phyloP scores from a whole-genome alignment of 1,139 yeast genomes.

The Saccharomyces hybrid region DNA sequence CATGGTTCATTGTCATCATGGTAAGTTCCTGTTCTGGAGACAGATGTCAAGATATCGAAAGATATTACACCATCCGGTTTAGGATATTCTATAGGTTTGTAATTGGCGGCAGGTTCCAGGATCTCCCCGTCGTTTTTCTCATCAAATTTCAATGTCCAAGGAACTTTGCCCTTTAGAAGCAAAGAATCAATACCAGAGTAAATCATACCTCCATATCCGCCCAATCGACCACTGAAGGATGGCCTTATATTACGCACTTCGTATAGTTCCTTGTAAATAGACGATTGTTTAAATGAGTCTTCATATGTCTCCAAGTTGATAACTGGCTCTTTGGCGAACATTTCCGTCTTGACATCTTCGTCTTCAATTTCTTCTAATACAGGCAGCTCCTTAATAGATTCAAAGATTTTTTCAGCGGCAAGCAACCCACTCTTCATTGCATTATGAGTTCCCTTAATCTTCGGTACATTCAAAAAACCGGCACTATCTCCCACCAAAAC shows the following conservation, averaged over 20 bases:
- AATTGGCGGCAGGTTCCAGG: constrained; percentile 60
- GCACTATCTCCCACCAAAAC: constrained; percentile 90
- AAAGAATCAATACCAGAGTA: constrained; percentile 83
- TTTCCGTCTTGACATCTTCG: constrained; percentile 33
- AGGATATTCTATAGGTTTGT: constrained; percentile 72
- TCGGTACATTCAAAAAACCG: constrained; percentile 94
- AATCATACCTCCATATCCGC: constrained; percentile 68
- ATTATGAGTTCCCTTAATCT: constrained; percentile 95
- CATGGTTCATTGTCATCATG: constrained; percentile 92
- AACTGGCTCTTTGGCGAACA: constrained; percentile 24
- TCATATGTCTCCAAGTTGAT: constrained; percentile 55
- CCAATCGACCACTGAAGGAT: constrained; percentile 64
- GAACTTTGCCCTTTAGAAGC: constrained; percentile 67
- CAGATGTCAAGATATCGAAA: constrained; percentile 85
- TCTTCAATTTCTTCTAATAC: constrained; percentile 32
- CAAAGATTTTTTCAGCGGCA: constrained; percentile 80
- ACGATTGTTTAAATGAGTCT: constrained; percentile 57
- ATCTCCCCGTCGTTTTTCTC: constrained; percentile 61
- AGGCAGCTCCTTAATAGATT: constrained; percentile 42
- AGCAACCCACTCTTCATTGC: constrained; percentile 92
- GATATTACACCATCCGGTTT: constrained; percentile 89
- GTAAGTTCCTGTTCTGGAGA: constrained; percentile 89
- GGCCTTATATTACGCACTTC: constrained; percentile 88
- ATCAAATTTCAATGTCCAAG: constrained; percentile 72
- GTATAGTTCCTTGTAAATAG: constrained; percentile 77